phyloP scores from a whole-genome alignment of 805 yeast species.

The Candida corydali region DNA sequence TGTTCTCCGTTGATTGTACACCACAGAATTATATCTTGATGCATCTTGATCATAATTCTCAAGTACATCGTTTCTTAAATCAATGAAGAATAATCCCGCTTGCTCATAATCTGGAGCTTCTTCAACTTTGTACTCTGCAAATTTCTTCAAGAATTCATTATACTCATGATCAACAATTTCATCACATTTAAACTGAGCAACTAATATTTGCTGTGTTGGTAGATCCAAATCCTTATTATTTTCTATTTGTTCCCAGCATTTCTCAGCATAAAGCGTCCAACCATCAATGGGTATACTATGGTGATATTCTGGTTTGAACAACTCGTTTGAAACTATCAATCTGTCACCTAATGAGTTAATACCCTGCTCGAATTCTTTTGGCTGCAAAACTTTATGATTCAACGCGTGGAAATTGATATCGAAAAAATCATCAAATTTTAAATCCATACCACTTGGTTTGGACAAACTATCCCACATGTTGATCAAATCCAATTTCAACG shows the following conservation, averaged over 20 bases:
- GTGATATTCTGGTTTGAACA: slow-evolving; percentile 71
- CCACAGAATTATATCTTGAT: slow-evolving; percentile 63
- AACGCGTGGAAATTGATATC: slow-evolving; percentile 79
- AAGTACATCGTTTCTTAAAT: slow-evolving; percentile 45
- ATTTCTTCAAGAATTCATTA: slow-evolving; percentile 24
- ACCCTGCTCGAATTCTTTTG: slow-evolving; percentile 61
- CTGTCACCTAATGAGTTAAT: slow-evolving; percentile 61
- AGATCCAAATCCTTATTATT: slow-evolving; percentile 89
- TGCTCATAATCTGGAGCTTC: slow-evolving; percentile 34
- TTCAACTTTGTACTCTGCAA: slow-evolving; percentile 11
- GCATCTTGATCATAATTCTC: slow-evolving; percentile 65
- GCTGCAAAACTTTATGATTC: slow-evolving; percentile 80
- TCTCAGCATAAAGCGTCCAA: slow-evolving; percentile 87
- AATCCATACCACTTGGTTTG: slow-evolving; percentile 64
- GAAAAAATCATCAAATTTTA: slow-evolving; percentile 69
- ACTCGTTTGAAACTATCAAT: slow-evolving; percentile 38
- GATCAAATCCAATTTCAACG: slow-evolving; percentile 66
- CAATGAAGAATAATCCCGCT: slow-evolving; percentile 41
- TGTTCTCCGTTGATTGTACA: slow-evolving; percentile 60
- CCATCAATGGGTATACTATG: slow-evolving; percentile 91
- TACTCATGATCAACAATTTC: slow-evolving; percentile 57
- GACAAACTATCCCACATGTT: slow-evolving; percentile 74
- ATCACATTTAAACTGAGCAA: slow-evolving; percentile 91
- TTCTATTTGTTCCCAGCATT: slow-evolving; percentile 93
- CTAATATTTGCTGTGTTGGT: slow-evolving; percentile 94